Evolutionary conservation across 2,329 filamentous ascomycete species (phyloP), one percentile per base, ranked within the genome.

Genomic region (Pseudofabraea citricarpa): DNA sequence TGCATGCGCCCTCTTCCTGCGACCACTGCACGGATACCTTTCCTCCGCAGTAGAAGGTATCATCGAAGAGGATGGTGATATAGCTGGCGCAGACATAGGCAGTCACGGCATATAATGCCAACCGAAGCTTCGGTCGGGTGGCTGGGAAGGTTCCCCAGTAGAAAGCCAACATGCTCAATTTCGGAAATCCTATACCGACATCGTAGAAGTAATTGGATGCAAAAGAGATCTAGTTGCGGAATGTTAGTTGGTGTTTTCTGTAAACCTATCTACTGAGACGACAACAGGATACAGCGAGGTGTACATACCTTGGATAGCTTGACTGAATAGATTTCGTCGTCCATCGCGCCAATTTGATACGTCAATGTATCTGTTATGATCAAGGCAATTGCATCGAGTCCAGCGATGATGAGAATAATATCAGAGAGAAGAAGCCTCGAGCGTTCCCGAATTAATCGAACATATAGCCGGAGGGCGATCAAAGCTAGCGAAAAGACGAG

Each of bases 151-250:
- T 37, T 23, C 35, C 35, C 35, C 35, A 37, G 35, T 37, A 37
- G 18, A 37, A 37, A 22, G 35, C 35, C 35, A 37, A 15, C 35
- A 37, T 37, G 35, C 35, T 37, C 35, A 37, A 12, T 37, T 37
- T 37, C 13, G 35, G 35, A 37, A 37, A 37, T 7, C 35, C 35
- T n/a, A 37, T 37, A 15, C 35, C 35, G 7, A 37, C 35, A 37
- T 37, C 35, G 18, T 37, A 37, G 19, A 37, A 37, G n/a, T 37
- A 37, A 20, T 37, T 37, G 2, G 35, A 37, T 19, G 35, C 35
- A 37, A 37, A 37, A 37, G 35, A 37, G n/a, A 37, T 37, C 35
- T 37, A 22, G 16, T 22, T 2, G 15, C 6, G 13, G 18, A 22
- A 22, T 21, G 21, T 37, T 37, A 37, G 35, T 37, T 23, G 5